These are phyloP conservation scores for Breviolum minutum DNA, from an alignment of 73 alveolate genomes.

Conservation along the genomic window DNA sequence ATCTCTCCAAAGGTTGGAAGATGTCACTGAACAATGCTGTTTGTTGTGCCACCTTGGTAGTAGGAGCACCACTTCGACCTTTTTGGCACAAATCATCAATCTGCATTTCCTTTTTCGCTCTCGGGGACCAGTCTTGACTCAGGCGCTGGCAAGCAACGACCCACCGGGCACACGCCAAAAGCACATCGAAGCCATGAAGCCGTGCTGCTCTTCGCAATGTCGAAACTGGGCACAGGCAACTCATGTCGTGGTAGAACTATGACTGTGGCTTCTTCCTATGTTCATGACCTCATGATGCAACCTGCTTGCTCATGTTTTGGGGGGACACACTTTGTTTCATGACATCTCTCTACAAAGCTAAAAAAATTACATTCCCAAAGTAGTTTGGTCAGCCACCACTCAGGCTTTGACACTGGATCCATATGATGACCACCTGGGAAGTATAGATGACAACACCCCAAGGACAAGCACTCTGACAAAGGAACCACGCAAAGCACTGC, in stretches of 20 bases:
- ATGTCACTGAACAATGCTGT: background rate
- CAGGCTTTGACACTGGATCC: conserved; percentile 46
- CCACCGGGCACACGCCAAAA: conserved; percentile 46
- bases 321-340: too few relatives aligned
- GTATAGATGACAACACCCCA: too few relatives aligned
- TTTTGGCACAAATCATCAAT: background rate
- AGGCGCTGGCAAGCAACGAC: conserved; percentile 50
- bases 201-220: conserved; percentile 56
- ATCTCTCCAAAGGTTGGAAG: background rate
- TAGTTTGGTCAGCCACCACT: background rate
- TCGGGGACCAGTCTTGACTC: background rate
- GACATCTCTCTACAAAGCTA: too few relatives aligned
- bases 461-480: too few relatives aligned
- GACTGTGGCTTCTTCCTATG: too few relatives aligned
- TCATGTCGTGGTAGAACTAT: too few relatives aligned
- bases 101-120: too few relatives aligned
- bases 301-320: too few relatives aligned
- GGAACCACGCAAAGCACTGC: too few relatives aligned
- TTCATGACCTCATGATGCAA: too few relatives aligned
- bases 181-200: conserved; percentile 63
- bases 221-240: conserved; percentile 18
- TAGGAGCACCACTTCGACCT: conserved; percentile 67
- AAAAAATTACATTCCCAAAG: background rate
- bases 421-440: conserved; percentile 53
- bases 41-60: conserved; percentile 37